Evolutionary conservation across 2,329 filamentous ascomycete genomes (phyloP).

Genomic region (Aspergillus fumigatus): DNA sequence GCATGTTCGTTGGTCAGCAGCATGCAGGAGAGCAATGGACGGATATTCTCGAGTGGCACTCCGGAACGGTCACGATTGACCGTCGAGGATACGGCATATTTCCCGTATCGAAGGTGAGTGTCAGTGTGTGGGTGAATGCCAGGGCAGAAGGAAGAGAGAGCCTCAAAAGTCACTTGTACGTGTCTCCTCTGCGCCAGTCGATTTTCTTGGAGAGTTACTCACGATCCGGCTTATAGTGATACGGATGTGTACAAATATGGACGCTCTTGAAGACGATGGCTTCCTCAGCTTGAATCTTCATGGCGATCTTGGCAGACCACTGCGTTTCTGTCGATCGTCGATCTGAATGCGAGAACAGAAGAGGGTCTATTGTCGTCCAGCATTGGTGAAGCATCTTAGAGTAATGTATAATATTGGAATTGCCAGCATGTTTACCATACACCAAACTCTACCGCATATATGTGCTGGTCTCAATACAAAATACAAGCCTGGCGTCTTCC

Average conservation of each 20-base stretch:
- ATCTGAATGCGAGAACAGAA: neutral
- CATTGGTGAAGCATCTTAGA: neutral
- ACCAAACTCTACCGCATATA: too few relatives aligned
- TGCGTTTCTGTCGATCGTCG: neutral
- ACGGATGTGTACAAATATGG: conserved; percentile 8
- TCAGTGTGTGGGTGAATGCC: conserved; percentile 59
- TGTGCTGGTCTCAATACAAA: too few relatives aligned
- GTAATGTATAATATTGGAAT: neutral
- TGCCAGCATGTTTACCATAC: too few relatives aligned
- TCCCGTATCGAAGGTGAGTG: conserved; percentile 49
- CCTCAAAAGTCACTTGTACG: conserved; percentile 43
- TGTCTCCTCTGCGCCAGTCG: conserved; percentile 6
- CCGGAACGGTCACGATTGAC: conserved; percentile 56
- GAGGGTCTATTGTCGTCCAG: neutral
- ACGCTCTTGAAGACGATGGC: conserved; percentile 22
- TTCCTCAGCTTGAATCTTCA: conserved; percentile 16
- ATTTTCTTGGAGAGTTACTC: neutral
- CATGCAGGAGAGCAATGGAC: conserved; percentile 61
- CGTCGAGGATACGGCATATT: conserved; percentile 57
- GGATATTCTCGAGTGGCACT: conserved; percentile 55
- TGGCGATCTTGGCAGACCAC: too few relatives aligned
- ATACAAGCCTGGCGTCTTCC: conserved; percentile 23
- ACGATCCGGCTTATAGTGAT: conserved; percentile 5
- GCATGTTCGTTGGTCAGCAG: conserved; percentile 58
- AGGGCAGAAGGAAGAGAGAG: conserved; percentile 49